Base-by-base conservation (phyloP, 805 yeast species). In the Wickerhamiella sorbophila region DNA sequence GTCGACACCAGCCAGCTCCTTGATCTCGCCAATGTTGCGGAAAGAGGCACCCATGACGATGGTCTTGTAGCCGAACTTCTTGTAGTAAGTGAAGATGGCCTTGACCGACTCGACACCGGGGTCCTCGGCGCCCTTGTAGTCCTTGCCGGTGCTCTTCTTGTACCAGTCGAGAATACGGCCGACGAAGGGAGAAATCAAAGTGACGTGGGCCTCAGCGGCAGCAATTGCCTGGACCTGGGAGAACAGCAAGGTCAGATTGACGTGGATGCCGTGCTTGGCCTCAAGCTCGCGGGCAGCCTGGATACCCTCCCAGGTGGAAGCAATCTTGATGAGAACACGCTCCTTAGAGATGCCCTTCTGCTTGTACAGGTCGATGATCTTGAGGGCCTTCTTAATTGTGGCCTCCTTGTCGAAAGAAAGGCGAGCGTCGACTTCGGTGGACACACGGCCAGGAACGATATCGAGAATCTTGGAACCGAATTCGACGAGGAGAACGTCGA, bases 41-140 rank as follows among this genome's bases (percentile, higher is more conserved):
- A 91, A 88, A 46, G 97, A 88, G 47, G 99, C 99, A 68, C 98
- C 99, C 99, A 91, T 91, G 61, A 91, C 97, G 62, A 91, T 87
- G 64, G 99, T 91, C 58, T 88, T 74, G 78, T 91, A 91, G 56
- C 79, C 88, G 67, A 66, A 84, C 71, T 88, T 88, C 79, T 91
- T 91, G 82, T 91, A 91, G 78, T 91, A 91, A 81, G 87, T 82
- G 83, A 64, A 91, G 66, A 91, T 91, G 48, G 61, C 63, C 67
- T 77, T 79, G 56, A 91, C 98, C 34, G 95, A 84, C 40, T 70
- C 40, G 48, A 91, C 97, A 80, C 99, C 99, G 53, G 99, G 98
- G 67, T 91, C 97, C 52, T 76, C 69, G 56, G 74, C 83, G 53
- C 73, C 71, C 41, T 75, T 68, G 76, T 84, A 88, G 44, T 76